These are phyloP conservation scores for Camellia oleifera DNA, from an alignment of 179 eudicot genomes.

Conservation along the genomic window DNA sequence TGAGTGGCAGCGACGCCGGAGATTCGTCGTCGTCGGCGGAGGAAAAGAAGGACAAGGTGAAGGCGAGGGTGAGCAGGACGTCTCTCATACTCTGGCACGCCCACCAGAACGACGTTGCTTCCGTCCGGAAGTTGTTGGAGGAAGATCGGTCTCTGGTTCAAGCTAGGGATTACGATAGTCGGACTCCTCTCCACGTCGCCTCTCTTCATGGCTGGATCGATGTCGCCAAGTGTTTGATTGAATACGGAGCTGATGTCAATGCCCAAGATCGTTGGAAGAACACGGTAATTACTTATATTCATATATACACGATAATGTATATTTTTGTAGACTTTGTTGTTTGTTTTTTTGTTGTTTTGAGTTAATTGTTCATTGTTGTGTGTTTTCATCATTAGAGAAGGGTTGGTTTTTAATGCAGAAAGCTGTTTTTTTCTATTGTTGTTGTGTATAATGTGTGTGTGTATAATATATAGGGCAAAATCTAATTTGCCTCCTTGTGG, in stretches of 20 bases:
- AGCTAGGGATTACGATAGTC: slow-evolving; percentile 84
- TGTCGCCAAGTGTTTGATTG: slow-evolving; percentile 74
- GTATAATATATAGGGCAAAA: too few relatives aligned
- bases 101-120: slow-evolving; percentile 78
- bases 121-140: slow-evolving; percentile 78
- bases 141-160: slow-evolving; percentile 73
- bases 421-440: too few relatives aligned
- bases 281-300: slow-evolving; percentile 32
- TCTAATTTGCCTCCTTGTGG: too few relatives aligned
- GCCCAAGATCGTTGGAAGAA: slow-evolving; percentile 97
- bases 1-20: slow-evolving; percentile 39
- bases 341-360: not conserved
- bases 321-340: too few relatives aligned
- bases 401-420: too few relatives aligned
- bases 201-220: slow-evolving; percentile 93
- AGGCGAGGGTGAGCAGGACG: slow-evolving; percentile 80
- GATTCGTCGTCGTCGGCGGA: slow-evolving; percentile 11
- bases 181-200: slow-evolving; percentile 96
- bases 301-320: not conserved
- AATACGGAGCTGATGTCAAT: slow-evolving; percentile 84
- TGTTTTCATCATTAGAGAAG: not conserved
- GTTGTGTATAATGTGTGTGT: too few relatives aligned
- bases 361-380: not conserved
- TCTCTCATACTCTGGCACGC: slow-evolving; percentile 95
- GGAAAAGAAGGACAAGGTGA: slow-evolving; percentile 65